Evolutionary conservation across 345 rosid genomes (phyloP).

Genomic region (Eucalyptus albens): DNA sequence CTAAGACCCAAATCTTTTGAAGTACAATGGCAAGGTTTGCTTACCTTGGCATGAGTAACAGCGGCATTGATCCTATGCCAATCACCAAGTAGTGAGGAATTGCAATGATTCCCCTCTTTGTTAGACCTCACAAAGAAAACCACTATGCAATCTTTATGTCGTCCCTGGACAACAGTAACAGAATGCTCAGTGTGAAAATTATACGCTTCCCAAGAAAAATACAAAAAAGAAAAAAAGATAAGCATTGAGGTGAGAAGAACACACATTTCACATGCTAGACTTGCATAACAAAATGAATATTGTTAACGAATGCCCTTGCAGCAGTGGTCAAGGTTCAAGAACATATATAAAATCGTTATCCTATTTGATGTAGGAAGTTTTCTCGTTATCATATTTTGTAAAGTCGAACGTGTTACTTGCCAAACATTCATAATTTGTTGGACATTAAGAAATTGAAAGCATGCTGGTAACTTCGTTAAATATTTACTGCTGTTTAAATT

Average conservation of each 20-base stretch:
- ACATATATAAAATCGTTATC: not conserved
- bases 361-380: not conserved
- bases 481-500: not conserved
- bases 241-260: not conserved
- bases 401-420: not conserved
- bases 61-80: constrained; percentile 99
- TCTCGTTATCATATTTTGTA: not conserved
- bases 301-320: not conserved
- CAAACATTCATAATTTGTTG: not conserved
- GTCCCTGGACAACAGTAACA: constrained; percentile 38
- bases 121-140: constrained; percentile 72
- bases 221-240: not conserved
- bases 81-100: constrained; percentile 76
- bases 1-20: not conserved
- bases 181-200: not conserved
- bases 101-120: constrained; percentile 46
- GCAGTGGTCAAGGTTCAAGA: not conserved
- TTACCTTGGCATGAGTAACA: constrained; percentile 83
- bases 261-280: not conserved
- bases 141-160: constrained; percentile 90
- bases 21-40: not conserved
- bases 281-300: not conserved
- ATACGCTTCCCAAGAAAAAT: not conserved
- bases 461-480: not conserved
- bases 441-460: not conserved